These are phyloP conservation scores for Arabis hirsuta DNA, from an alignment of 345 rosid species.

Conservation along the genomic window DNA sequence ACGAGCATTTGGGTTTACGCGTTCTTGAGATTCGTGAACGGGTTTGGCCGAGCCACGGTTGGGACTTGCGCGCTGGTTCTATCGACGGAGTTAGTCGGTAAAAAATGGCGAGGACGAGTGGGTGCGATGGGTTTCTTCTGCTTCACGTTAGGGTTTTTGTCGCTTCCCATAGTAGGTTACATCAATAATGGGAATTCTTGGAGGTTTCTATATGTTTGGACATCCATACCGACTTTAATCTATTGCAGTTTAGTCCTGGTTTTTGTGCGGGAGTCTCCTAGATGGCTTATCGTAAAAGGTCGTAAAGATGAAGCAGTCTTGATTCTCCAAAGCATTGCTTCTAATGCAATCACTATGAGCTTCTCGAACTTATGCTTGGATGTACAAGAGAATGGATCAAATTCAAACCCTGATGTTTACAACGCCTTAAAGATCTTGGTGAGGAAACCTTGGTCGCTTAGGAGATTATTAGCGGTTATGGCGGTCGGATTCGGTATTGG, in stretches of 20 bases:
- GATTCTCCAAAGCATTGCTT: slow-evolving; percentile 51
- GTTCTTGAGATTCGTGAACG: slow-evolving; percentile 49
- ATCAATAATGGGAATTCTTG: slow-evolving; percentile 50
- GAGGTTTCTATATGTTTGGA: slow-evolving; percentile 55
- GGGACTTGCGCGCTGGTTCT: slow-evolving; percentile 56
- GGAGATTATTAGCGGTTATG: slow-evolving; percentile 46
- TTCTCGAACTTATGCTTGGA: slow-evolving; percentile 46
- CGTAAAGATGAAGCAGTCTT: slow-evolving; percentile 56
- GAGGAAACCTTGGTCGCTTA: slow-evolving; percentile 54
- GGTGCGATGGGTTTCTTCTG: slow-evolving; percentile 51
- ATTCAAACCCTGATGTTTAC: slow-evolving; percentile 46
- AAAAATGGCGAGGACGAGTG: slow-evolving; percentile 53
- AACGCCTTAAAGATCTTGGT: slow-evolving; percentile 54
- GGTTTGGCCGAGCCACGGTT: slow-evolving; percentile 55
- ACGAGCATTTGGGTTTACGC: slow-evolving; percentile 54
- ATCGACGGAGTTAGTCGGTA: slow-evolving; percentile 54
- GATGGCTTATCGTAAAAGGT: slow-evolving; percentile 59
- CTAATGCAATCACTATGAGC: slow-evolving; percentile 37
- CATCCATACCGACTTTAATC: slow-evolving; percentile 48
- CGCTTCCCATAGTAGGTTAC: slow-evolving; percentile 53
- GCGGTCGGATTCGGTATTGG: slow-evolving; percentile 60
- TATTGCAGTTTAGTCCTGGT: slow-evolving; percentile 37
- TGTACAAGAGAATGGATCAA: slow-evolving; percentile 36
- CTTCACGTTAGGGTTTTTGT: slow-evolving; percentile 56
- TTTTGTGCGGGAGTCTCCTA: slow-evolving; percentile 56